Conservation (phyloP, 139 green algal species). For the Auxenochlorella protothecoides region DNA sequence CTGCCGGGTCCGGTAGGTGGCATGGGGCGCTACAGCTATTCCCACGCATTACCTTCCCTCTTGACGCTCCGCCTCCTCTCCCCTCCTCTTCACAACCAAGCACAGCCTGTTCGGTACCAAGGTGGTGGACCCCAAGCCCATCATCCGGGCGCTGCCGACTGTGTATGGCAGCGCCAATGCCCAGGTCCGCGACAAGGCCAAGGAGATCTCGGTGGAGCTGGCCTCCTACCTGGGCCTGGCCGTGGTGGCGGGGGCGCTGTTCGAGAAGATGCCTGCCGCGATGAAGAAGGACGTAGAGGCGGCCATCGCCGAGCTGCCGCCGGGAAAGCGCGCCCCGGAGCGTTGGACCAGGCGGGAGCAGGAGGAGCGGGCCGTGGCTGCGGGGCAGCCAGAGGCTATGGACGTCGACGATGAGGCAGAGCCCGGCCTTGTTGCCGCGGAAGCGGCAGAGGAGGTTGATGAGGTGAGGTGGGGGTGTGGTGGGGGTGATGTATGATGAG, state of each 20-base stretch:
- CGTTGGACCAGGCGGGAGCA: constrained; percentile 60
- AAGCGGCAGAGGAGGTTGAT: constrained; percentile 9
- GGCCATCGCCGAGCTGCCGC: constrained; percentile 7
- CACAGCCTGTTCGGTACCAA: constrained; percentile 63
- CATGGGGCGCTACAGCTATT: no score
- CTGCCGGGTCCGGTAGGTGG: no score
- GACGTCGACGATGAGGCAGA: constrained; percentile 14
- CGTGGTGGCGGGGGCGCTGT: constrained; percentile 55
- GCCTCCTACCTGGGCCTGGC: constrained; percentile 61
- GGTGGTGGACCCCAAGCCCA: constrained; percentile 61
- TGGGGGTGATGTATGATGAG: not conserved
- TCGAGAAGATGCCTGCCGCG: constrained; percentile 77
- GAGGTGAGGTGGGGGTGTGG: not conserved
- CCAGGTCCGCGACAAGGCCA: constrained; percentile 69
- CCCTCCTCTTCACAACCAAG: not conserved
- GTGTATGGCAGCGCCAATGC: constrained; percentile 82
- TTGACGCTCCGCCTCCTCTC: no score
- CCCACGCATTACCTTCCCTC: no score
- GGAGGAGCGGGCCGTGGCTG: constrained; percentile 27
- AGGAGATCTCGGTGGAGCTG: constrained; percentile 77
- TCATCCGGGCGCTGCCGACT: constrained; percentile 71
- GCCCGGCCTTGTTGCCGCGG: not conserved
- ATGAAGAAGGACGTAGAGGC: constrained; percentile 81
- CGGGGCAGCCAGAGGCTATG: constrained; percentile 3
- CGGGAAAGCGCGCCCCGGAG: constrained; percentile 25